Evolutionary conservation across 768 basidiomycete species (phyloP).

Genomic region (Pleurotus pulmonarius): DNA sequence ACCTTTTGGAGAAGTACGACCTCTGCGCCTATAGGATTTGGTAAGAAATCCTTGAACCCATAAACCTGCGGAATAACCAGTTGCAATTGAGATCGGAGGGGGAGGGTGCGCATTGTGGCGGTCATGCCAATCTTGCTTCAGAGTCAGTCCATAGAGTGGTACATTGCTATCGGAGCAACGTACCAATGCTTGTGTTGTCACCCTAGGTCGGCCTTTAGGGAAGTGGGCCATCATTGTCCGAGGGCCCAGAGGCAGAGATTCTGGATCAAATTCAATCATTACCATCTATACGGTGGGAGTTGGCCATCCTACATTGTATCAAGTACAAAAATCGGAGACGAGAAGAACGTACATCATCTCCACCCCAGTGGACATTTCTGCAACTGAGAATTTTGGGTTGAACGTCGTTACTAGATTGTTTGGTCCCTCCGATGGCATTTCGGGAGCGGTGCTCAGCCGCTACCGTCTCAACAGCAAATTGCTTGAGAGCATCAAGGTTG

Average conservation of each 20-base stretch:
- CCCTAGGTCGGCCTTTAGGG: conserved; percentile 20
- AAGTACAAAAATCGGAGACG: neutral
- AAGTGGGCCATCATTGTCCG: conserved; percentile 25
- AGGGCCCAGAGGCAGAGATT: conserved; percentile 22
- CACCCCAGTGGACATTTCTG: conserved; percentile 22
- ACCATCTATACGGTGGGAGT: conserved; percentile 20
- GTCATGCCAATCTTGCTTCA: conserved; percentile 25
- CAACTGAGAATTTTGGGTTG: conserved; percentile 17
- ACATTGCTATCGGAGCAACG: conserved; percentile 1
- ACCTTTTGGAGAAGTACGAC: conserved; percentile 28
- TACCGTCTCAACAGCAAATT: conserved; percentile 21
- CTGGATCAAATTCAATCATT: conserved; percentile 21
- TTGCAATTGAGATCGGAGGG: conserved; percentile 1
- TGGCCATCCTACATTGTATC: neutral
- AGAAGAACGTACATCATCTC: conserved; percentile 20
- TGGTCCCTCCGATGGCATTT: conserved; percentile 1
- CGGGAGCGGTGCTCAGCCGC: conserved; percentile 15
- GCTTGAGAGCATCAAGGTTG: conserved; percentile 21
- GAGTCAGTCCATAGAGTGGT: too few relatives aligned
- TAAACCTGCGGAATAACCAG: conserved; percentile 25
- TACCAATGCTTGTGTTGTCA: conserved; percentile 26
- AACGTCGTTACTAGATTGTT: neutral
- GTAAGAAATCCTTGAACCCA: conserved; percentile 20
- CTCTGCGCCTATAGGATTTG: conserved; percentile 25
- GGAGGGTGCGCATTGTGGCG: conserved; percentile 14